Conservation (phyloP, 192 early-diverging fungal genomes). For the Coemansia brasiliensis region DNA sequence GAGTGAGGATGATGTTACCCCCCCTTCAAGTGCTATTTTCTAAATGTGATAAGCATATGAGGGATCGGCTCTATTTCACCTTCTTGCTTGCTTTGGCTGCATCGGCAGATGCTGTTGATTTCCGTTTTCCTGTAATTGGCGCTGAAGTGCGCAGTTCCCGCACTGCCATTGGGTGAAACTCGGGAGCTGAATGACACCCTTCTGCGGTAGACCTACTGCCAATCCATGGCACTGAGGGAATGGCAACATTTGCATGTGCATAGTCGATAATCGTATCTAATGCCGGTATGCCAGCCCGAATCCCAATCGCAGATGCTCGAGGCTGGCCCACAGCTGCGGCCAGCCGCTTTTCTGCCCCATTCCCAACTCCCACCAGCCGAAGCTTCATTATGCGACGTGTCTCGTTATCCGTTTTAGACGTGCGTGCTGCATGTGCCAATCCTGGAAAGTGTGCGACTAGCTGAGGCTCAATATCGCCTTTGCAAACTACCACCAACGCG, state of each 20-base stretch:
- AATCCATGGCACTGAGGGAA: constrained; percentile 40
- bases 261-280: constrained; percentile 31
- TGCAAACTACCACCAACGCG: constrained; percentile 41
- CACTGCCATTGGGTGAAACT: constrained; percentile 24
- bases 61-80: neutral
- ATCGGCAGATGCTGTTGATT: neutral
- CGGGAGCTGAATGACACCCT: neutral
- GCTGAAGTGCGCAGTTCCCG: constrained; percentile 47
- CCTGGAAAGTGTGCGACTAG: constrained; percentile 42
- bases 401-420: neutral
- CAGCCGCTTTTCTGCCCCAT: constrained; percentile 26
- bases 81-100: neutral
- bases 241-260: constrained; percentile 9
- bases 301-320: constrained; percentile 39
- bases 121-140: constrained; percentile 18
- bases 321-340: constrained; percentile 29
- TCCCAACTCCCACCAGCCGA: constrained; percentile 33
- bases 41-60: no score
- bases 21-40: no score
- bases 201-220: constrained; percentile 9
- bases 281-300: constrained; percentile 23
- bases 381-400: neutral
- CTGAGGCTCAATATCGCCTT: constrained; percentile 38
- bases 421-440: constrained; percentile 31
- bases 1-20: no score